Conservation (phyloP, 345 rosid species). For the Brassica incana region DNA sequence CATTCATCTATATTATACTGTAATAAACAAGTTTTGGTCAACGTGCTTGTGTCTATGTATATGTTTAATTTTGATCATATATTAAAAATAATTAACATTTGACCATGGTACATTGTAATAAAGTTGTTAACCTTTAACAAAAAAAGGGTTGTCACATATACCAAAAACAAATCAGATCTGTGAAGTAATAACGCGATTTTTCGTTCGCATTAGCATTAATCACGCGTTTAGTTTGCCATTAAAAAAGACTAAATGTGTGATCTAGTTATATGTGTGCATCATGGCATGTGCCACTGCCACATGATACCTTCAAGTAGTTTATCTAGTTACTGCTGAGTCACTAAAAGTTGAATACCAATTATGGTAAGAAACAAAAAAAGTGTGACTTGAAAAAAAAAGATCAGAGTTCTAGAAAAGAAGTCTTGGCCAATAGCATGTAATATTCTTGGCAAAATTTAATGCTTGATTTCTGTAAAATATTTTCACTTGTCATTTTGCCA, state of each 20-base stretch:
- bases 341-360: slow-evolving; percentile 10
- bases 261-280: neutral
- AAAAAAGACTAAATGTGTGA: neutral
- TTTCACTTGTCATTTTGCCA: slow-evolving; percentile 4
- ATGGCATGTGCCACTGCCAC: slow-evolving; percentile 9
- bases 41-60: neutral
- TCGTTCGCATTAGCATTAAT: slow-evolving; percentile 23
- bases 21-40: neutral
- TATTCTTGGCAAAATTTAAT: slow-evolving; percentile 25
- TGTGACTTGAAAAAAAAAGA: neutral
- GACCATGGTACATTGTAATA: slow-evolving; percentile 8
- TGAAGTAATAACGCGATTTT: slow-evolving; percentile 7
- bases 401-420: slow-evolving; percentile 2
- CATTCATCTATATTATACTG: neutral
- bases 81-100: neutral
- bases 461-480: slow-evolving; percentile 3
- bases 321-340: slow-evolving; percentile 5
- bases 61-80: neutral
- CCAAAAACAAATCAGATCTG: slow-evolving; percentile 39
- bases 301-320: slow-evolving; percentile 3
- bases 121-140: slow-evolving; percentile 19
- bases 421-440: slow-evolving; percentile 24
- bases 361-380: neutral
- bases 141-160: slow-evolving; percentile 7
- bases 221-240: slow-evolving; percentile 13